Evolutionary conservation across 164 flowering plant genomes (phyloP).

Genomic region (Magnolia officinalis): DNA sequence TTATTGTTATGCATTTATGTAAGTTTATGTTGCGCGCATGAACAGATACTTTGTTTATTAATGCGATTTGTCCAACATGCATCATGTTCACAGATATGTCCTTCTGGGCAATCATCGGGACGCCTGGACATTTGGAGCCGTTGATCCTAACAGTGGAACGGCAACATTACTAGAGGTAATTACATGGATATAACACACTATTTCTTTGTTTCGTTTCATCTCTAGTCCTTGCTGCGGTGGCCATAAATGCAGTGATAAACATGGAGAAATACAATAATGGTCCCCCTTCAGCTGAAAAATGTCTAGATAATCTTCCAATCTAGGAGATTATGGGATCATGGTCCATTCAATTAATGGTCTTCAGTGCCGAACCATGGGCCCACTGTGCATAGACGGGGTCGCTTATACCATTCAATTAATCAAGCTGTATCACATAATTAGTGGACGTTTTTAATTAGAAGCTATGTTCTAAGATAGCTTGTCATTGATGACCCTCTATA

Average conservation of each 20-base stretch:
- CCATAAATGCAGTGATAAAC: neutral
- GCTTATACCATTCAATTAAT: no score
- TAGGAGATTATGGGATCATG: neutral
- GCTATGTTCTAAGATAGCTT: no score
- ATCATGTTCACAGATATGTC: constrained; percentile 40
- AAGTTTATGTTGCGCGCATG: no score
- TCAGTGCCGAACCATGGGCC: no score
- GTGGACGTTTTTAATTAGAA: no score
- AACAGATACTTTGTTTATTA: no score
- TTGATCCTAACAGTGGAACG: constrained; percentile 85
- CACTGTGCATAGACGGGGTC: no score
- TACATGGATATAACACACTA: neutral
- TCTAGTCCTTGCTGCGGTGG: neutral
- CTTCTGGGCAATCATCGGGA: constrained; percentile 79
- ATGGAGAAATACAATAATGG: no score
- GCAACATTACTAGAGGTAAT: constrained; percentile 65
- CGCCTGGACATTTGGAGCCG: constrained; percentile 87
- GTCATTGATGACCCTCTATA: neutral
- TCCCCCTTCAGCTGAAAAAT: no score
- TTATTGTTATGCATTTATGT: no score
- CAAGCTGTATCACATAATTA: no score
- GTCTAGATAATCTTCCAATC: neutral
- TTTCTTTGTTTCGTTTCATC: neutral
- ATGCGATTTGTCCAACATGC: no score
- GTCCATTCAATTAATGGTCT: neutral